These are phyloP conservation scores for Luffa aegyptiaca DNA, from an alignment of 306 rosid species.

Conservation along the genomic window DNA sequence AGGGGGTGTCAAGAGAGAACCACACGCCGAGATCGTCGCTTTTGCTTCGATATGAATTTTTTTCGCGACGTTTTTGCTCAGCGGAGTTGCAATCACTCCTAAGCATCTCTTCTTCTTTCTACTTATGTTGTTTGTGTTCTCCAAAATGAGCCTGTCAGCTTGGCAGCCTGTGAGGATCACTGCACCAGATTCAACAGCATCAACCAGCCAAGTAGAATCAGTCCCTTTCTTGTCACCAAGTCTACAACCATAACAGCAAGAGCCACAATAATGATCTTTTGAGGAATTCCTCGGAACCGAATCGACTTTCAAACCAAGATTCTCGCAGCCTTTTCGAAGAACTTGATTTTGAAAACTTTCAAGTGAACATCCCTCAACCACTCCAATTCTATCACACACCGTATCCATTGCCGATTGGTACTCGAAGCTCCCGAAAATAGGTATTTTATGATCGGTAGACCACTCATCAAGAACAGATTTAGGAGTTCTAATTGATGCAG, in stretches of 20 bases:
- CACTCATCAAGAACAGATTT: slow-evolving; percentile 58
- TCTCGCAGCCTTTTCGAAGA: slow-evolving; percentile 66
- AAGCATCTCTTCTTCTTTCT: slow-evolving; percentile 43
- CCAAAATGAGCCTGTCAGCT: slow-evolving; percentile 57
- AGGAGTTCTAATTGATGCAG: slow-evolving; percentile 82
- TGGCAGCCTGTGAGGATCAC: slow-evolving; percentile 73
- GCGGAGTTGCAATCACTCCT: slow-evolving; percentile 52
- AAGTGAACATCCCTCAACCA: slow-evolving; percentile 34
- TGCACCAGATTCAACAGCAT: slow-evolving; percentile 63
- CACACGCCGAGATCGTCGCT: slow-evolving; percentile 70
- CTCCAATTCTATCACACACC: slow-evolving; percentile 70
- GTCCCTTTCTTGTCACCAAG: slow-evolving; percentile 69
- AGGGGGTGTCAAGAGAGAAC: slow-evolving; percentile 69
- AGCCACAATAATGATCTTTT: slow-evolving; percentile 70
- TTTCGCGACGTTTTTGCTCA: slow-evolving; percentile 37
- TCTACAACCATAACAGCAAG: slow-evolving; percentile 70
- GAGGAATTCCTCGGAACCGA: slow-evolving; percentile 60
- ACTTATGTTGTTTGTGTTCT: slow-evolving; percentile 24
- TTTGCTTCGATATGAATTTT: slow-evolving; percentile 65
- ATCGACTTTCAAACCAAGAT: slow-evolving; percentile 54
- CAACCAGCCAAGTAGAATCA: slow-evolving; percentile 74
- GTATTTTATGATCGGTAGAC: slow-evolving; percentile 54
- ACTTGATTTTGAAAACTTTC: slow-evolving; percentile 66
- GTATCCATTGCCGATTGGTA: slow-evolving; percentile 69
- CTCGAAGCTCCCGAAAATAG: slow-evolving; percentile 41